Evolutionary conservation across 306 rosid genomes (phyloP), one percentile per base, ranked within the genome.

Genomic region (Acacia acuminata): DNA sequence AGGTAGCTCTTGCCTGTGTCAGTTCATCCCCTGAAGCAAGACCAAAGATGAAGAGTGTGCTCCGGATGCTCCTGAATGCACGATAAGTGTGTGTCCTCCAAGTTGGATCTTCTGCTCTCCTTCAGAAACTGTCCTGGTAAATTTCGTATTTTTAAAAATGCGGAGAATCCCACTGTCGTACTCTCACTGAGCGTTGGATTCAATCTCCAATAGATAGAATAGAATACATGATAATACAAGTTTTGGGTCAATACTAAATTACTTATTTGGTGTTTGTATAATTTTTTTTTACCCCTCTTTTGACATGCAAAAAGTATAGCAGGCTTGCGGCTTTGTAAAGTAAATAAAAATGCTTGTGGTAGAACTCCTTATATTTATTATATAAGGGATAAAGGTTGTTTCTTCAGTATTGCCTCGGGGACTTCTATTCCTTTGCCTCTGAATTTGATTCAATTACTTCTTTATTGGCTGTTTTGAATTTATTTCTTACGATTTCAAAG

Each of bases 11-110:
- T 69, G 79, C 82, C 43, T 92, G 99, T 77, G 98, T 94, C 51
- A 79, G 85, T 48, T 68, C 85, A 15, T 89, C 92, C 7, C 87
- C 97, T 1, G 92, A 89, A n/a, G 83, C 87, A 70, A 96, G 97
- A 91, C 98, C 99, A 20, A 87, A 90, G 90, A 92, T 96, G 94
- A 94, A 92, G 89, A 91, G 82, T 25, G 96, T 96, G 47, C 88
- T 96, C 27, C 67, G 89, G 38, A 87, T 89, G 97, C 90, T 96
- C 81, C 90, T 96, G 16, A 91, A 87, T 75, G 97, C 98, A 43
- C 89, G 94, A 89, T 96, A 75, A 76, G 84, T 34, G 64, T 47
- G 38, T 38, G 67, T 17, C 76, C 56, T 73, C 16, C 27, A 38
- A 19, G 32, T 16, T 80, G 10, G 70, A 56, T 17, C 73, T 38